Conservation (phyloP, 2,329 filamentous ascomycete genomes). For the Trichoderma guizhouense region DNA sequence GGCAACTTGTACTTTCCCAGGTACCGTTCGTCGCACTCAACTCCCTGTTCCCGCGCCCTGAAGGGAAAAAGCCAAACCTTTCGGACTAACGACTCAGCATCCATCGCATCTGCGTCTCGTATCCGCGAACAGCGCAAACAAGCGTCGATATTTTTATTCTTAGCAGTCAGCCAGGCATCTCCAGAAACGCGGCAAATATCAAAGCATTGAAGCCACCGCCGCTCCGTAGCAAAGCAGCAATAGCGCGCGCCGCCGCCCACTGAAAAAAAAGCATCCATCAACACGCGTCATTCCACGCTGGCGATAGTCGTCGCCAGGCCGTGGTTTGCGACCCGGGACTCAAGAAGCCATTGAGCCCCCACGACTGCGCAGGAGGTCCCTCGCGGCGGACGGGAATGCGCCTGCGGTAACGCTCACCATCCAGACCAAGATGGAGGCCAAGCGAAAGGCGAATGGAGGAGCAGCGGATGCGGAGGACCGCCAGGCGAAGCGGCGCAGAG, state of each 20-base stretch:
- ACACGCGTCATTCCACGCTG: conserved; percentile 24
- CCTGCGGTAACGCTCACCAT: conserved; percentile 24
- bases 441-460: conserved; percentile 51
- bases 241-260: conserved; percentile 21
- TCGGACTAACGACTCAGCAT: conserved; percentile 3
- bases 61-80: conserved; percentile 18
- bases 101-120: not conserved
- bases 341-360: conserved; percentile 28
- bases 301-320: not conserved
- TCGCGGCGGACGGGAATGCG: conserved; percentile 28
- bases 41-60: conserved; percentile 11
- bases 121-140: not conserved
- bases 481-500: conserved; percentile 54
- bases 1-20: conserved; percentile 4
- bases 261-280: conserved; percentile 1
- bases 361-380: conserved; percentile 17
- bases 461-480: conserved; percentile 50
- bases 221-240: conserved; percentile 2
- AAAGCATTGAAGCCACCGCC: not conserved
- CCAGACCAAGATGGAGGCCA: conserved; percentile 49
- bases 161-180: not conserved
- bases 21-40: conserved; percentile 10
- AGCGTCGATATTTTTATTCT: not conserved
- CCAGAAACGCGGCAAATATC: not conserved
- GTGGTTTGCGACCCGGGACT: conserved; percentile 15